phyloP scores from a whole-genome alignment of 1,284 basidiomycete genomes.

The Marasmius oreades region DNA sequence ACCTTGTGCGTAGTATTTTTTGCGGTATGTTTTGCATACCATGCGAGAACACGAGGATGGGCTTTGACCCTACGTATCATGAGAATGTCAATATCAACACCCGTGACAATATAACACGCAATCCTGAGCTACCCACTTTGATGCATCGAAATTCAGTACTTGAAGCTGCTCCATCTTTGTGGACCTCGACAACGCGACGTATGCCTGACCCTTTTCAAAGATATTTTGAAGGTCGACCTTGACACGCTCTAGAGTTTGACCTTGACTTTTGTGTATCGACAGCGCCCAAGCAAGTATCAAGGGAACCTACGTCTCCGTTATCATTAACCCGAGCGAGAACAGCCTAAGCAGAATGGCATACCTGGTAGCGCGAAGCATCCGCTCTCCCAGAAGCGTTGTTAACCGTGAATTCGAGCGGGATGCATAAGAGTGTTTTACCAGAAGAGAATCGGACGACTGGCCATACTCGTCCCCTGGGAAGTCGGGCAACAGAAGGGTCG shows the following conservation, averaged over 20 bases:
- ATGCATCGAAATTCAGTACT: constrained; percentile 74
- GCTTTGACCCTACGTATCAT: constrained; percentile 2
- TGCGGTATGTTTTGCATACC: constrained; percentile 2
- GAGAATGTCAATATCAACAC: background rate
- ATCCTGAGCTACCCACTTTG: constrained; percentile 50
- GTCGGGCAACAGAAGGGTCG: constrained; percentile 4
- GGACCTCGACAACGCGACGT: constrained; percentile 91
- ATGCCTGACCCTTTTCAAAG: constrained; percentile 88
- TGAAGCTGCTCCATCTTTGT: constrained; percentile 82
- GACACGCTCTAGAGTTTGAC: constrained; percentile 78
- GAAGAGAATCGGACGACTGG: constrained; percentile 55
- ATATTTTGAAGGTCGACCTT: constrained; percentile 61
- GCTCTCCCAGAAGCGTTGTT: constrained; percentile 32
- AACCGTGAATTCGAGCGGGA: constrained; percentile 55
- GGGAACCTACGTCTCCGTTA: constrained; percentile 48
- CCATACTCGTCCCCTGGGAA: constrained; percentile 34
- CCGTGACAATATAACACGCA: background rate
- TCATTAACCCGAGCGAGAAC: background rate
- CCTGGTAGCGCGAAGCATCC: constrained; percentile 54
- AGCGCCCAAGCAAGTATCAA: constrained; percentile 69
- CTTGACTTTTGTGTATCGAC: constrained; percentile 81
- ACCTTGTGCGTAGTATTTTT: background rate
- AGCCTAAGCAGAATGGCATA: constrained; percentile 18
- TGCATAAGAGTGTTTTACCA: constrained; percentile 40
- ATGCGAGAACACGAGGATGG: constrained; percentile 9